Conservation (phyloP, 352 stramenopile species). For the Phytophthora aleatoria region DNA sequence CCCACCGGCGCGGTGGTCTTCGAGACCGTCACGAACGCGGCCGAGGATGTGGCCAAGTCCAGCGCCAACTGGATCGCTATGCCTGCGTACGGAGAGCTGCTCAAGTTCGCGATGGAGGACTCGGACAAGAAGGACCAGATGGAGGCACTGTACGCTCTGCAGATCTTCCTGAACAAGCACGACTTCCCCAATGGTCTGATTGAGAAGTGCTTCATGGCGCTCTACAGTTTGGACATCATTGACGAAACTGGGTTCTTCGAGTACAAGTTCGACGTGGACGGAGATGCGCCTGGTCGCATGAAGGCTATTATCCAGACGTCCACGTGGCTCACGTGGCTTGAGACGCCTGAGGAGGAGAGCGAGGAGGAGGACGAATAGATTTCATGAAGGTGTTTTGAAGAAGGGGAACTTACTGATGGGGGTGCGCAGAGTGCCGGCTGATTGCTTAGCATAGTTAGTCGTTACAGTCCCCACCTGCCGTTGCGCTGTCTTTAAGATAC, state of each 20-base stretch:
- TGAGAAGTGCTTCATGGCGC: slow-evolving; percentile 87
- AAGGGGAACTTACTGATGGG: slow-evolving; percentile 17
- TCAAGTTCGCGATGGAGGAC: slow-evolving; percentile 57
- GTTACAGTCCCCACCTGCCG: not conserved
- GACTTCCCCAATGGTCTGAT: slow-evolving; percentile 81
- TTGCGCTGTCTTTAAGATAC: slow-evolving; percentile 29
- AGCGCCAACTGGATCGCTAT: slow-evolving; percentile 84
- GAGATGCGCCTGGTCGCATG: slow-evolving; percentile 73
- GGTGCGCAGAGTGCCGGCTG: slow-evolving; percentile 9
- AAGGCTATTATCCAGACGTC: slow-evolving; percentile 85
- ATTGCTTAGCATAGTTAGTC: slow-evolving; percentile 15
- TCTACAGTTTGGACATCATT: slow-evolving; percentile 85
- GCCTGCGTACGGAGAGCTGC: slow-evolving; percentile 62
- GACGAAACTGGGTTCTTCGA: slow-evolving; percentile 82
- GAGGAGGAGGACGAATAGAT: slow-evolving; percentile 83
- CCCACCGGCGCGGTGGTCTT: slow-evolving; percentile 58
- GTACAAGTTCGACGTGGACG: slow-evolving; percentile 88
- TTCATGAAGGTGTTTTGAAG: slow-evolving; percentile 33
- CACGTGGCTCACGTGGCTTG: slow-evolving; percentile 82
- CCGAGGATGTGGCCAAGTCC: slow-evolving; percentile 70
- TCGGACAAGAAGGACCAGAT: slow-evolving; percentile 70
- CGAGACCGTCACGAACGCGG: slow-evolving; percentile 51
- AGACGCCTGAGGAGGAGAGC: slow-evolving; percentile 75
- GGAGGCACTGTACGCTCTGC: slow-evolving; percentile 74
- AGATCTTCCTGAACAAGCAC: slow-evolving; percentile 76